A percentile compares a stretch with the other conserved stretches of the same genome.
Conservation (phyloP, 202 grass and related monocot genomes). For the Sporobolus alterniflorus region DNA sequence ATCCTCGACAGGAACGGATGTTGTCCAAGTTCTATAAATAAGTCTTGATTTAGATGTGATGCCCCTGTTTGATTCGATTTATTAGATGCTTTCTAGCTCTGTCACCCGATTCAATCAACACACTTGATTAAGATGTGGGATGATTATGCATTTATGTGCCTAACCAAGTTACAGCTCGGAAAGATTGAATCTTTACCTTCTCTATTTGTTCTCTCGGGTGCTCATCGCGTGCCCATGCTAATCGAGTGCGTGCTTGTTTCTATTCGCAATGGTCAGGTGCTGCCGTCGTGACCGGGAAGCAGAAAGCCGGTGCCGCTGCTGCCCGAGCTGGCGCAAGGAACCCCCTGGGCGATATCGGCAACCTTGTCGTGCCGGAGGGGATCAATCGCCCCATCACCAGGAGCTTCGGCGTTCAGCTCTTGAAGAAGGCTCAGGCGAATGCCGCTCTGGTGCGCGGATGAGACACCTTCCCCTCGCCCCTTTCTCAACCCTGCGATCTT, state of each 20-base stretch:
- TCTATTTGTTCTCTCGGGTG: background rate
- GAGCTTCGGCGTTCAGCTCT: constrained; percentile 73
- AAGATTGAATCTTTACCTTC: background rate
- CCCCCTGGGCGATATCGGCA: constrained; percentile 64
- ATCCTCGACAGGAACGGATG: background rate
- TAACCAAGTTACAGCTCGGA: background rate
- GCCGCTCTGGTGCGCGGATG: constrained; percentile 32
- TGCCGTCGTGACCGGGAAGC: constrained; percentile 38
- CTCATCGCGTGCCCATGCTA: background rate
- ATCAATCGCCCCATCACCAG: constrained; percentile 70
- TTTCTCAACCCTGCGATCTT: background rate
- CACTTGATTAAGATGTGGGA: background rate
- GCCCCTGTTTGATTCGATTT: background rate
- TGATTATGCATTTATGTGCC: background rate
- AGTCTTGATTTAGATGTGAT: background rate
- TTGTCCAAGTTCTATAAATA: background rate
- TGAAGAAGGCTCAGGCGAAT: constrained; percentile 62
- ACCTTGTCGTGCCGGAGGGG: constrained; percentile 50
- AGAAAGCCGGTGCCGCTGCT: constrained; percentile 15
- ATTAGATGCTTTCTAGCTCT: background rate
- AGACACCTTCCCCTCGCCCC: background rate
- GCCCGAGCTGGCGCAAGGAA: constrained; percentile 17
- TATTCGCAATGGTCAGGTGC: constrained; percentile 33
- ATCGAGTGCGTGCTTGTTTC: background rate
- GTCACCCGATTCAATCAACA: background rate